Evolutionary conservation across 2,329 filamentous ascomycete genomes (phyloP), one percentile per base, ranked within the genome.

Genomic region (Cercospora zeina): DNA sequence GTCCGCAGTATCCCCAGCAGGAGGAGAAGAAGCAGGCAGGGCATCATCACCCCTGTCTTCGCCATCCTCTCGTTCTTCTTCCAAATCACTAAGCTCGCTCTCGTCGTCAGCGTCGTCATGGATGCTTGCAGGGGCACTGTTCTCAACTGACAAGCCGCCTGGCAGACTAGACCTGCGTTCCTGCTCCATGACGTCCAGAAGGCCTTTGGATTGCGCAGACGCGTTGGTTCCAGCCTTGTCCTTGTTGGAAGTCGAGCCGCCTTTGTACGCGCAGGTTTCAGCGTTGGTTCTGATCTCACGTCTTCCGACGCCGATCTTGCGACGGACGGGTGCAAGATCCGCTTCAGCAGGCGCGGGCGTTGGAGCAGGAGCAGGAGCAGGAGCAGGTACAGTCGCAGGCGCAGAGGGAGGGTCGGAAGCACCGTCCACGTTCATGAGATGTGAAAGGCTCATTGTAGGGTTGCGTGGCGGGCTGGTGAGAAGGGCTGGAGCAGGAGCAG

Each of bases 271-370:
- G 62, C 84, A 84, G 0, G 81, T 79, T 71, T 88, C 85, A 8
- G 85, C 85, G 65, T 81, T 81, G 49, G 82, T 81, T 62, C 84
- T 81, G 27, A 87, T 80, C 65, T 87, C 85, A 13, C 84, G 78
- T 30, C 84, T 78, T 6, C 84, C 83, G 6, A 87, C 83, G 5
- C 84, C 83, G 69, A 86, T 85, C 19, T 82, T 81, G 60, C 83
- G 75, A 9, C 77, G 71, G 16, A 68, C 70, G 31, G 68, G 72
- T 9, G 63, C 63, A 7, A 58, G 34, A 16, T 62, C 64, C 1
- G 63, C 39, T 6, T 62, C 59, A 27, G 54, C 47, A 45, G 59
- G 13, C 3, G 51, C 39, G n/a, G 63, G 27, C 11, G 21, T 57
- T 11, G 67, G 37, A n/a, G 62, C 62, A 39, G 65, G 63, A 9